Base-by-base conservation (phyloP, 139 green algal genomes). In the Tetradesmus obliquus region DNA sequence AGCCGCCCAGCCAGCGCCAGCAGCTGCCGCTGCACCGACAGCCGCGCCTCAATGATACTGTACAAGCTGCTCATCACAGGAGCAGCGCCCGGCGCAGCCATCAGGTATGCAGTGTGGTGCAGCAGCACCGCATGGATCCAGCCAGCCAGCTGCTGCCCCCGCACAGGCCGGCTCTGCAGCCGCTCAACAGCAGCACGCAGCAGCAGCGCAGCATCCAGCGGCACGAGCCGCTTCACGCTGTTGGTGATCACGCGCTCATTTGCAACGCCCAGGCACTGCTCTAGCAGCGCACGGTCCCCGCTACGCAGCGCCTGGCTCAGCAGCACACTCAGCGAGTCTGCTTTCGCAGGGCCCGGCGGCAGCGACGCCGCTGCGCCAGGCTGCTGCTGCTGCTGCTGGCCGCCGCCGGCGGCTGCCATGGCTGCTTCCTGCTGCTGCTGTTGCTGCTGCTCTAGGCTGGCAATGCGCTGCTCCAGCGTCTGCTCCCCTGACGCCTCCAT, bases 21-120 rank as follows among this genome's bases (percentile, higher is more conserved):
- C 88, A 97, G 83, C 66, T 92, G 80, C 69, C 94, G 93, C 69
- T 94, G 93, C 60, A 92, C 79, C 17, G 93, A 93, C 82, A 95
- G 90, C 13, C 95, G 89, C 17, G 95, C 90, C 72, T 97, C 95
- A 57, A 94, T 92, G 51, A 92, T 88, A 20, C 88, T 83, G 45
- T 90, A 92, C 71, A 92, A 88, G 71, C 66, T 74, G 24, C 66
- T 90, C 83, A 92, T 89, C 13, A 92, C 83, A 1, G 83, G 83
- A 76, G 94, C 92, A 53, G 92, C 91, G 4, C 91, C 95, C 4
- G 95, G 96, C 1, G 95, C 94, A 13, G 93, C 87, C 93, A 97
- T 96, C 66, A 98, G 92, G 93, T 97, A 97, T 22, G 93, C 96
- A 15, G 96, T 95, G 92, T 98, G 96, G 79, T 95, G 87, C 79